Evolutionary conservation across 768 basidiomycete species (phyloP).

Genomic region (Kwoniella pini): DNA sequence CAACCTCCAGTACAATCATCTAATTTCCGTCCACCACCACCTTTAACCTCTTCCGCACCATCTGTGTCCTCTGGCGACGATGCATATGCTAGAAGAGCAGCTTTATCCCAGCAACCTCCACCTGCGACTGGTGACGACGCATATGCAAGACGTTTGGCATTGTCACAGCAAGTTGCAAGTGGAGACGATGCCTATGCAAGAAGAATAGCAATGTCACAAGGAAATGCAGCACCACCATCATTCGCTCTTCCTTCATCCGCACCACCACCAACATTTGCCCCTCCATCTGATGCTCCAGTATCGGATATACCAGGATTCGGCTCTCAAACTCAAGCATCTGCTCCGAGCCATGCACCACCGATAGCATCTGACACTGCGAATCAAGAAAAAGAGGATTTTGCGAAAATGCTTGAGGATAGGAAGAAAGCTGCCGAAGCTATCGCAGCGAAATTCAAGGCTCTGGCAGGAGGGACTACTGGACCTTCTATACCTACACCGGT

Average conservation of each 20-base stretch:
- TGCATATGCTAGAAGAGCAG: slow-evolving; percentile 29
- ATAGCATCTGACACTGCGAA: background rate
- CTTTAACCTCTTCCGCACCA: slow-evolving; percentile 17
- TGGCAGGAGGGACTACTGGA: slow-evolving; percentile 28
- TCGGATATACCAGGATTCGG: slow-evolving; percentile 27
- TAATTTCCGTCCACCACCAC: slow-evolving; percentile 15
- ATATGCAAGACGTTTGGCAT: slow-evolving; percentile 37
- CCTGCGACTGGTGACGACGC: slow-evolving; percentile 44
- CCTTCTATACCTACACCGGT: slow-evolving; percentile 22
- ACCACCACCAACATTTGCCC: slow-evolving; percentile 11
- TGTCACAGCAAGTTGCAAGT: slow-evolving; percentile 38
- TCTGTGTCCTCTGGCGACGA: slow-evolving; percentile 31
- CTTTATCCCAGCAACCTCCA: slow-evolving; percentile 17
- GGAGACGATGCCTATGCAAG: slow-evolving; percentile 47
- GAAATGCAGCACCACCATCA: slow-evolving; percentile 7
- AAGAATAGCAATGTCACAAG: slow-evolving; percentile 39
- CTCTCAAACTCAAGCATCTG: background rate
- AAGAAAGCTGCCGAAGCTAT: slow-evolving; percentile 51
- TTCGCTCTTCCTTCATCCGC: slow-evolving; percentile 1
- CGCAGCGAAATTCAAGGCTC: slow-evolving; percentile 40
- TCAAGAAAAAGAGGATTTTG: background rate
- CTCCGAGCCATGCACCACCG: background rate
- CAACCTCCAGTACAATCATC: background rate
- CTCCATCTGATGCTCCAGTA: background rate
- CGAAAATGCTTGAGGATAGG: slow-evolving; percentile 39